Evolutionary conservation across 1,139 yeast genomes (phyloP), one percentile per base, ranked within the genome.

Genomic region (Nakaseomyces nivariensis): DNA sequence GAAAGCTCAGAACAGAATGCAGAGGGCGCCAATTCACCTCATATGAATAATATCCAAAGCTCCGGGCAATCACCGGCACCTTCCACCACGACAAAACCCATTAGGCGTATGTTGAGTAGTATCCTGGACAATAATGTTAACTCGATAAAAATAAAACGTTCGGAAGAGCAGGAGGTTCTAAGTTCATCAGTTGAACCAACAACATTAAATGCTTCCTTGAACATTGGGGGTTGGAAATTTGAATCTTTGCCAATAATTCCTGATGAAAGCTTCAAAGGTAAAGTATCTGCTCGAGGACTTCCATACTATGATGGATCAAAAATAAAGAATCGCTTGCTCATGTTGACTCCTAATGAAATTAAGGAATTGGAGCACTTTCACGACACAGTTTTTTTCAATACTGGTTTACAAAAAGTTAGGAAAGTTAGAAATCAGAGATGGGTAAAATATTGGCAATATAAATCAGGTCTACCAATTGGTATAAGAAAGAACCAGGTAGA

Each of bases 381-480:
- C 48, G 70, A 70, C 37, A 54, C 67, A 3, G 65, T 69, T 27
- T 64, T 63, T 43, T 54, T 68, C 3, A 67, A 67, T 49, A 60
- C 60, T 9, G 62, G 67, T 11, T 51, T 70, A 36, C 62, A 66
- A 44, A 56, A 56, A 11, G 60, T 64, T 1, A 56, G 72, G 48
- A 54, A 58, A 11, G 55, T 59, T 10, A 59, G 72, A 49, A 55
- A 56, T 4, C 58, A 54, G 29, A 68, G 62, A 54, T 70, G 74
- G 74, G 51, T 55, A 4, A 66, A 62, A 54, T 70, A 69, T 45
- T 70, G 73, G 73, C 72, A 69, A 50, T 57, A 60, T 34, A 70
- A 67, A 48, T 53, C 64, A 22, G 74, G 74, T 11, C 55, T 64
- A 3, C 67, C 69, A 5, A 51, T 65, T 3, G 71, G 72, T 0